These are phyloP conservation scores for Malus orientalis DNA, from an alignment of 306 rosid species.

Conservation along the genomic window DNA sequence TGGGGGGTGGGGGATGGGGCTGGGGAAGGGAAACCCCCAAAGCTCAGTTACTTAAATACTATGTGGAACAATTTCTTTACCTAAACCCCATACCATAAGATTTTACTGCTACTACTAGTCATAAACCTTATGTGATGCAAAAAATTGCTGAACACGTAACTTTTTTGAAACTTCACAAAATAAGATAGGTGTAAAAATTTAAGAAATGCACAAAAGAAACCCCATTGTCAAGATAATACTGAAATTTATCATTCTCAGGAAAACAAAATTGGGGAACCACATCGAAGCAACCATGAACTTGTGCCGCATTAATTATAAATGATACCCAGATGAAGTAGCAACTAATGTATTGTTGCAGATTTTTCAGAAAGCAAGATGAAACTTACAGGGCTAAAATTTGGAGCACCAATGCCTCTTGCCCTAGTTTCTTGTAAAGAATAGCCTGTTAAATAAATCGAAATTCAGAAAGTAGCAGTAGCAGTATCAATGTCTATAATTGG, in stretches of 20 bases:
- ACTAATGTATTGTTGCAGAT: neutral
- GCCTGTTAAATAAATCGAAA: conserved; percentile 51
- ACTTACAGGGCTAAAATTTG: conserved; percentile 95
- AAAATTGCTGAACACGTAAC: neutral
- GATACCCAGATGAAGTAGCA: neutral
- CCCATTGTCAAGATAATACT: neutral
- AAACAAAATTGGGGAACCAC: neutral
- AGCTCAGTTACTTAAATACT: neutral
- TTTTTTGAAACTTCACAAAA: neutral
- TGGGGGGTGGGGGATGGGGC: too few species aligned
- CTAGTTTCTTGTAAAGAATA: conserved; percentile 86
- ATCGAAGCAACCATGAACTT: neutral
- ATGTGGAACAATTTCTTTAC: neutral
- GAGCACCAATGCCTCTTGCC: conserved; percentile 93
- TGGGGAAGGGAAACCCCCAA: neutral
- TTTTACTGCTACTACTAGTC: neutral
- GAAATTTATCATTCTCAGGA: neutral
- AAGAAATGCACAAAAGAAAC: neutral
- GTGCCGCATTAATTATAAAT: neutral
- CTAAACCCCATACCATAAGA: neutral
- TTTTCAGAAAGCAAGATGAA: conserved; percentile 9
- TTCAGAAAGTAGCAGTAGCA: conserved; percentile 11
- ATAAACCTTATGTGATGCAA: neutral
- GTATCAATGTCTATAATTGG: neutral
- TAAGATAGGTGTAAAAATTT: neutral